Evolutionary conservation across 768 basidiomycete genomes (phyloP), one percentile per base, ranked within the genome.

Genomic region (Hygrophoropsis aurantiaca): DNA sequence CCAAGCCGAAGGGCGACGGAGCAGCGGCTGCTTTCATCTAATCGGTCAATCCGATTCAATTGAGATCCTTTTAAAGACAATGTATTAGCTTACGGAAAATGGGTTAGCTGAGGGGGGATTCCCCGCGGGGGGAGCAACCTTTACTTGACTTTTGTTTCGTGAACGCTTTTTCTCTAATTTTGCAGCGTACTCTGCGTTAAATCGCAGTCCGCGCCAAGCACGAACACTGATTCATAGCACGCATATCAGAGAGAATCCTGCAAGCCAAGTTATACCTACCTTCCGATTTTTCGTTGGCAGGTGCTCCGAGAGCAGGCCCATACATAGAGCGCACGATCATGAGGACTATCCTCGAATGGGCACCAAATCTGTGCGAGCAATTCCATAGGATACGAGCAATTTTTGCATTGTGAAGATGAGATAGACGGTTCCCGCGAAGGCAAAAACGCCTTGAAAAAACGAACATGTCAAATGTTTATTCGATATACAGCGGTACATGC

Each of bases 281-380:
- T 87, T 58, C 88, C 89, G 18, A 75, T 70, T 65, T 86, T 84
- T 45, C 78, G 73, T 60, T 94, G 90, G 67, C 92, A 95, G 11
- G 70, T 61, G 4, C 77, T 66, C 27, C 77, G 73, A 2, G 87
- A 72, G 58, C 92, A 95, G 10, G 82, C 90, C 85, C 90, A 94
- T 18, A 92, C 74, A 56, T 93, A 94, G 39, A 94, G 68, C 3
- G 84, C 87, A 43, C 93, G 79, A 59, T 95, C 92, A 77, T 85
- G 83, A 5, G 85, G 79, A 56, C 89, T 94, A 30, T 84, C 74
- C 59, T 93, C 87, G 55, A 94, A 81, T 0, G 93, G 93, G 64
- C 89, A 93, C 88, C 90, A 94, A 58, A 95, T 76, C 59, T 94
- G 91, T 10, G 89, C 75, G 30, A 94, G 76, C 18, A 95, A 76